Evolutionary conservation across 352 stramenopile genomes (phyloP).

Genomic region (Phytophthora chlamydospora): DNA sequence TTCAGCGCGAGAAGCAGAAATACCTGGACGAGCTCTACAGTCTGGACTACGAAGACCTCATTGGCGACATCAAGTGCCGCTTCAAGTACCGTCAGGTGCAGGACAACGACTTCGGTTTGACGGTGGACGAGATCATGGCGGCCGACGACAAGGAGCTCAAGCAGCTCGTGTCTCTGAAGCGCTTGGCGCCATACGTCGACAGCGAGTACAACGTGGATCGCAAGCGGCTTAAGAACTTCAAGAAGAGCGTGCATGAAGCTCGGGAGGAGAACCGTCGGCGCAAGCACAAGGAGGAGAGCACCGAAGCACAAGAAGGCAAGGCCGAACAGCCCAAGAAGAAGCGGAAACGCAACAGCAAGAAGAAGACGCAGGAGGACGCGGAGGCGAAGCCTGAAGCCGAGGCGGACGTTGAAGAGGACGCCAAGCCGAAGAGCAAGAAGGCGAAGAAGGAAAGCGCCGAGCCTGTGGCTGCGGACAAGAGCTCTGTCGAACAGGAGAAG

Average conservation of each 20-base stretch:
- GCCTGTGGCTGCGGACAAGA: constrained; percentile 13
- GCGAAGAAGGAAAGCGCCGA: constrained; percentile 18
- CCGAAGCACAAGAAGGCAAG: constrained; percentile 22
- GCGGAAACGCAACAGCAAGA: constrained; percentile 76
- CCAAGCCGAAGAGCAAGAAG: constrained; percentile 53
- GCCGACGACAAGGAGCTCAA: constrained; percentile 97
- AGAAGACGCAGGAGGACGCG: constrained; percentile 30
- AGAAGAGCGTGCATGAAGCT: constrained; percentile 62
- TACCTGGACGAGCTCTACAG: constrained; percentile 97
- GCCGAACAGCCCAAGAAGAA: constrained; percentile 61
- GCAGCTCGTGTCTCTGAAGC: constrained; percentile 97
- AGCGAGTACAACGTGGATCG: constrained; percentile 75
- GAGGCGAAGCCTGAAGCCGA: constrained; percentile 18
- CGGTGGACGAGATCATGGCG: constrained; percentile 97
- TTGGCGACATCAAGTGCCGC: constrained; percentile 96
- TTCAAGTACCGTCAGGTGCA: constrained; percentile 98
- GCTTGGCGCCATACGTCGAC: constrained; percentile 95
- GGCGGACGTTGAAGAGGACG: constrained; percentile 1
- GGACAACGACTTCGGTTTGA: constrained; percentile 97
- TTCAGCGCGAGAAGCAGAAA: constrained; percentile 89
- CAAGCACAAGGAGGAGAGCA: constrained; percentile 40
- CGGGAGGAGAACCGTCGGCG: constrained; percentile 42
- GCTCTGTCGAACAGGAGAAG: constrained; percentile 23
- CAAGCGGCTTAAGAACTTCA: constrained; percentile 76
- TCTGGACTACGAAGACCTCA: constrained; percentile 99